These are phyloP conservation scores for Quercus bicolor DNA, from an alignment of 306 rosid species.

Conservation along the genomic window DNA sequence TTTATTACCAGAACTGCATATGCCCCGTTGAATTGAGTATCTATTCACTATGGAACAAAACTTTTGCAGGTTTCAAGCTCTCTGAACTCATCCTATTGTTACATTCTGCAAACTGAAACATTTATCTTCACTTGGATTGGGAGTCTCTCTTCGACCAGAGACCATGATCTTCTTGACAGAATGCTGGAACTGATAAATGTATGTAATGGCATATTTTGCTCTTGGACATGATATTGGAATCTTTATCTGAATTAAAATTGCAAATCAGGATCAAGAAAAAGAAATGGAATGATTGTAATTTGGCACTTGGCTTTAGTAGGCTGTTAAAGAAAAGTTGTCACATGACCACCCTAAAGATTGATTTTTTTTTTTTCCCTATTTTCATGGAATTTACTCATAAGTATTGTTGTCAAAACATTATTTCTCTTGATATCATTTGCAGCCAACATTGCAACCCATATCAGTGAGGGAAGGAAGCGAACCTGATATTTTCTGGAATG, in stretches of 20 bases:
- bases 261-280: neutral
- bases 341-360: neutral
- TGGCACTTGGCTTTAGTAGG: neutral
- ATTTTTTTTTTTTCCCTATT: neutral
- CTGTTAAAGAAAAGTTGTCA: neutral
- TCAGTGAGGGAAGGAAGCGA: conserved; percentile 96
- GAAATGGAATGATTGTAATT: neutral
- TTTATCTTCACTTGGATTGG: conserved; percentile 88
- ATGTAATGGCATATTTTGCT: conserved; percentile 27
- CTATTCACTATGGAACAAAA: conserved; percentile 14
- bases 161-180: conserved; percentile 86
- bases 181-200: conserved; percentile 73
- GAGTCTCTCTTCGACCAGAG: conserved; percentile 68
- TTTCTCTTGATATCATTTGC: conserved; percentile 28
- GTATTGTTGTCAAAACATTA: neutral
- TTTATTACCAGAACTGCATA: neutral
- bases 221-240: conserved; percentile 2
- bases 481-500: conserved; percentile 74
- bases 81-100: conserved; percentile 89
- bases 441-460: conserved; percentile 75
- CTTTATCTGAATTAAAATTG: neutral
- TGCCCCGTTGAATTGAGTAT: conserved; percentile 8
- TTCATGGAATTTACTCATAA: conserved; percentile 7
- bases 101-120: conserved; percentile 65
- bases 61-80: conserved; percentile 68